These are phyloP conservation scores for Paramecium pentaurelia DNA, from an alignment of 73 alveolate genomes.

Conservation along the genomic window DNA sequence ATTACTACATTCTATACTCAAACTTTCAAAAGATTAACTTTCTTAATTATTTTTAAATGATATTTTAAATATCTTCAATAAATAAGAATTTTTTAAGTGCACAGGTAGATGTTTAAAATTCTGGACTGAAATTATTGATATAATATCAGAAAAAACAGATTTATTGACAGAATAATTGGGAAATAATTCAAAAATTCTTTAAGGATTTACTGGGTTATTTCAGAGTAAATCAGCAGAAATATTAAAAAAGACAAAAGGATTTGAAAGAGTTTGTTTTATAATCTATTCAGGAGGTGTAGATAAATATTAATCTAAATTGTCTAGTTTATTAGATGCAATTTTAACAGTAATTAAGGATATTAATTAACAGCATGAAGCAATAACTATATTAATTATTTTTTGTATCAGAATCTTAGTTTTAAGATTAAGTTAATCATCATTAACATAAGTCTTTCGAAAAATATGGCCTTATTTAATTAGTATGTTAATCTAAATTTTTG, in stretches of 20 bases:
- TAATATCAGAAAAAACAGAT: slow-evolving; percentile 55
- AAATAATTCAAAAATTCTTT: background rate
- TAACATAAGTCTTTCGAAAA: slow-evolving; percentile 42
- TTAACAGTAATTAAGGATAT: slow-evolving; percentile 41
- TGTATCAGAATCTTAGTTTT: slow-evolving; percentile 50
- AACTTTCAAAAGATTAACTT: slow-evolving; percentile 18
- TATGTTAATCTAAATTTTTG: slow-evolving; percentile 50
- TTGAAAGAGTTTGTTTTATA: slow-evolving; percentile 55
- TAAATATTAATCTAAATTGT: slow-evolving; percentile 44
- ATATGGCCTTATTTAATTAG: slow-evolving; percentile 53
- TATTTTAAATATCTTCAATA: slow-evolving; percentile 1
- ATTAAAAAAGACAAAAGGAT: slow-evolving; percentile 24
- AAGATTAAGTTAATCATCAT: background rate
- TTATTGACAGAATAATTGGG: slow-evolving; percentile 34
- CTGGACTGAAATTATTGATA: slow-evolving; percentile 57
- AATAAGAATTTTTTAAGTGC: slow-evolving; percentile 55
- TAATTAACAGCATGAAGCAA: background rate
- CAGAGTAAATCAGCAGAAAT: slow-evolving; percentile 14
- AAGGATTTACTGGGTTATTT: slow-evolving; percentile 13
- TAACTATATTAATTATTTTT: slow-evolving; percentile 39
- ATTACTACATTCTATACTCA: slow-evolving; percentile 17
- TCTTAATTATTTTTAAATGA: slow-evolving; percentile 33
- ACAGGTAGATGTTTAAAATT: slow-evolving; percentile 21
- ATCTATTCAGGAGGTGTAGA: slow-evolving; percentile 61
- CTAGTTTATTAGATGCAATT: slow-evolving; percentile 50